Evolutionary conservation across 176 grass and related monocot species (phyloP), one percentile per base, ranked within the genome.

Genomic region (Oryza coarctata): DNA sequence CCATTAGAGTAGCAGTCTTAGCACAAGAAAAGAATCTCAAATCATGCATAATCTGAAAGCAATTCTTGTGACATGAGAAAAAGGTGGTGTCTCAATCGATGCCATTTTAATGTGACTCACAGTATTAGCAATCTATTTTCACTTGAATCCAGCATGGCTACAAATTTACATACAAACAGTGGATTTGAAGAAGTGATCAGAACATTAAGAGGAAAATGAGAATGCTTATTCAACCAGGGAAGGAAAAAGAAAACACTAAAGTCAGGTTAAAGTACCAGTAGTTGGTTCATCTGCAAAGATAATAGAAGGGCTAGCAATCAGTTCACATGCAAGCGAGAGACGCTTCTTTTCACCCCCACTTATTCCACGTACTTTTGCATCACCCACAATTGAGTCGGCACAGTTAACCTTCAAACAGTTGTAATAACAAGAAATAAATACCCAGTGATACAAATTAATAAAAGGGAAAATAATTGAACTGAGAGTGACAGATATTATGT

Each of bases 341-440:
- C 93, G 93, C 87, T 99, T 99, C 87, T 95, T 99, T 83, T 99
- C 93, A 60, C 93, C 96, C 9, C 93, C 93, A 75, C 96, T 99
- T 79, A 95, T 99, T 75, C 96, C 96, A 27, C 89, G 83, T 61
- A 93, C 87, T 99, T 99, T 99, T 40, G 91, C 87, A 88, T 99
- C 93, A 63, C 96, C 96, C 71, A 99, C 89, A 39, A 93, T 85
- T 33, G 93, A 95, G 91, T 95, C 89, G n/a, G 90, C 93, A 91
- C 93, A 99, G 36, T 89, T 93, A 13, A 93, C 91, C 96, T 98
- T 74, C 86, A 14, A 26, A 40, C 11, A n/a, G 32, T 68, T 52
- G 15, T 26, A 86, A 61, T 14, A 25, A 30, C 29, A 83, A 68
- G 26, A 78, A 23, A 45, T 6, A 38, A 79, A 63, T 17, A 45